Conservation (phyloP, 805 yeast genomes). For the Sugiyamaella americana region DNA sequence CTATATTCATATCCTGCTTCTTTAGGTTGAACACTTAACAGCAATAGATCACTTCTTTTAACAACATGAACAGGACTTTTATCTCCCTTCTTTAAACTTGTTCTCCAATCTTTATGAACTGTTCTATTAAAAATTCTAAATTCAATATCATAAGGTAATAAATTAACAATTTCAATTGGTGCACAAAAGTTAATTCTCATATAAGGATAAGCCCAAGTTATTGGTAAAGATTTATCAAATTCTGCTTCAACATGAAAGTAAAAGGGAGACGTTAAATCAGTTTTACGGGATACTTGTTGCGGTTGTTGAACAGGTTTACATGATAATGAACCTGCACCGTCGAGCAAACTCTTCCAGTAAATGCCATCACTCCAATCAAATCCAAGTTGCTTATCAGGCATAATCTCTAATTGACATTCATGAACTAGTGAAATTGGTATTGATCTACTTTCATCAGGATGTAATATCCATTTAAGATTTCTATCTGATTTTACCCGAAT, state of each 20-base stretch:
- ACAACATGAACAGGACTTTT: slow-evolving; percentile 76
- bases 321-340: slow-evolving; percentile 47
- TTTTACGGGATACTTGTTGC: background rate
- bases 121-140: slow-evolving; percentile 75
- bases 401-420: slow-evolving; percentile 48
- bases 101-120: slow-evolving; percentile 41
- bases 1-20: slow-evolving; percentile 57
- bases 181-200: slow-evolving; percentile 72
- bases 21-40: slow-evolving; percentile 54
- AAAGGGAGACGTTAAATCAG: slow-evolving; percentile 36
- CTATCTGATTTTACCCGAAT: slow-evolving; percentile 34
- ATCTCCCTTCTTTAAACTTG: slow-evolving; percentile 55
- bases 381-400: slow-evolving; percentile 52
- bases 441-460: slow-evolving; percentile 54
- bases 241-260: slow-evolving; percentile 69
- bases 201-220: slow-evolving; percentile 75
- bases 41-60: slow-evolving; percentile 59
- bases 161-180: slow-evolving; percentile 78
- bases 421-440: slow-evolving; percentile 71
- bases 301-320: slow-evolving; percentile 39
- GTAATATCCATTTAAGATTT: slow-evolving; percentile 37
- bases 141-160: slow-evolving; percentile 73
- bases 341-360: slow-evolving; percentile 57
- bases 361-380: slow-evolving; percentile 65
- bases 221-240: slow-evolving; percentile 59